A percentile compares a stretch with the other conserved stretches of the same genome.
phyloP scores from a whole-genome alignment of 2,329 filamentous ascomycete genomes.

The Colletotrichum eleusines region DNA sequence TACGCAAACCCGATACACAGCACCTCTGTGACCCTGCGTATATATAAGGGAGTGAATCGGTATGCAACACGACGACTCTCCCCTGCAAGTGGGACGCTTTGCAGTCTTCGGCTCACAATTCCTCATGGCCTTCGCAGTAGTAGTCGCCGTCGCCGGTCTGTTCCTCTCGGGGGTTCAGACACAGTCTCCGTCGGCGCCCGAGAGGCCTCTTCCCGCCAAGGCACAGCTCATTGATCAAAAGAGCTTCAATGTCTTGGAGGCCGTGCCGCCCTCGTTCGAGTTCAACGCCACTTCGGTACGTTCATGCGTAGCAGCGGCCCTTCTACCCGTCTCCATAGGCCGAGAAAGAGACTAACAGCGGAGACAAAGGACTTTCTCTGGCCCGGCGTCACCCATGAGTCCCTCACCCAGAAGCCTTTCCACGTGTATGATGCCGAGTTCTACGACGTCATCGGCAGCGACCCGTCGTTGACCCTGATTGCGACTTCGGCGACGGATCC shows the following conservation, averaged over 20 bases:
- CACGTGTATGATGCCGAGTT: constrained; percentile 65
- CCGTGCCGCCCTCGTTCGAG: constrained; percentile 53
- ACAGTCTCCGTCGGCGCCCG: constrained; percentile 3
- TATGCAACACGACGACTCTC: not conserved
- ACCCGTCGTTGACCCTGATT: constrained; percentile 63
- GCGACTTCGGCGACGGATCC: constrained; percentile 59
- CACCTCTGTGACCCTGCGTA: too few relatives aligned
- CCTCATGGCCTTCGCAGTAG: constrained; percentile 15
- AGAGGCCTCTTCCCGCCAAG: constrained; percentile 25
- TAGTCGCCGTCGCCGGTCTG: constrained; percentile 31
- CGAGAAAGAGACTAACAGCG: not conserved
- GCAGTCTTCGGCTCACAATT: not conserved
- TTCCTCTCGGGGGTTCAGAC: constrained; percentile 38
- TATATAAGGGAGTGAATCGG: constrained; percentile 20
- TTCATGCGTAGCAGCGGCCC: not conserved
- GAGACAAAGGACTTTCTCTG: constrained; percentile 56
- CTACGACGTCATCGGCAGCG: constrained; percentile 60
- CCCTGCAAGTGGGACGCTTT: not conserved
- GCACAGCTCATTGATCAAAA: constrained; percentile 59
- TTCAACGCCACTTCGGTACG: constrained; percentile 54
- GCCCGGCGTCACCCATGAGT: constrained; percentile 56
- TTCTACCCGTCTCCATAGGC: not conserved
- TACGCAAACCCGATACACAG: too few relatives aligned
- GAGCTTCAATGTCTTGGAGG: constrained; percentile 56
- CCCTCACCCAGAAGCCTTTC: constrained; percentile 54